Base-by-base conservation (phyloP, 139 green algal species). In the Picocystis salinarum region DNA sequence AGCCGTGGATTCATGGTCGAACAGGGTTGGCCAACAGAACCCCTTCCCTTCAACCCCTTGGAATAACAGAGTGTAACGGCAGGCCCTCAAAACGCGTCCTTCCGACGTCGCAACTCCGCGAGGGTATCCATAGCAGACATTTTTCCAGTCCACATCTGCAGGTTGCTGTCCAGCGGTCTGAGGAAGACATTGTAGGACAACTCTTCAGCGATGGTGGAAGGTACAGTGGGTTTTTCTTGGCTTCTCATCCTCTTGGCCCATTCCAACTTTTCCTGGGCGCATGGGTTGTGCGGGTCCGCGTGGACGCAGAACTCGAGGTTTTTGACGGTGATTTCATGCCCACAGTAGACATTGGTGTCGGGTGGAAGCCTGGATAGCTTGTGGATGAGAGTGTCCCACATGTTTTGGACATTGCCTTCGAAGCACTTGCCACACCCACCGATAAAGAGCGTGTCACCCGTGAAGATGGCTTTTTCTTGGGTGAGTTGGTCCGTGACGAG, bases 381-480 rank as follows among this genome's bases (percentile, higher is more conserved):
- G 15, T 39, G 20, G 28, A 25, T 41, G 26, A 59, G 46, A 17
- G 51, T 47, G 3, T 17, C 15, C 20, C 42, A 30, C 51, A 59
- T 59, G 19, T 59, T 18, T 2, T 50, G 22, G 25, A 46, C n/a
- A 0, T 22, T 52, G 51, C 51, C 51, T 46, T 59, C 51, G 29
- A 59, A 59, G 47, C 56, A 59, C 9, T 46, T 45, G 19, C 51
- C 51, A 22, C 51, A 59, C 12, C 51, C 51, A 1, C 17, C 51
- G 31, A 59, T 33, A 55, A 59, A 59, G 44, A 59, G 25, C 23
- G 52, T 64, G 40, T 61, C 52, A 3, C 52, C 52, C 6, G 52
- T 61, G 40, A 61, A 61, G 27, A 61, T 23, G n/a, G 36, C 53
- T 15, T 37, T 30, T 6, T 60, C 20, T 3, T 22, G 20, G 10